Evolutionary conservation across 768 basidiomycete genomes (phyloP), one percentile per base, ranked within the genome.

Genomic region (Lactarius hengduanensis): DNA sequence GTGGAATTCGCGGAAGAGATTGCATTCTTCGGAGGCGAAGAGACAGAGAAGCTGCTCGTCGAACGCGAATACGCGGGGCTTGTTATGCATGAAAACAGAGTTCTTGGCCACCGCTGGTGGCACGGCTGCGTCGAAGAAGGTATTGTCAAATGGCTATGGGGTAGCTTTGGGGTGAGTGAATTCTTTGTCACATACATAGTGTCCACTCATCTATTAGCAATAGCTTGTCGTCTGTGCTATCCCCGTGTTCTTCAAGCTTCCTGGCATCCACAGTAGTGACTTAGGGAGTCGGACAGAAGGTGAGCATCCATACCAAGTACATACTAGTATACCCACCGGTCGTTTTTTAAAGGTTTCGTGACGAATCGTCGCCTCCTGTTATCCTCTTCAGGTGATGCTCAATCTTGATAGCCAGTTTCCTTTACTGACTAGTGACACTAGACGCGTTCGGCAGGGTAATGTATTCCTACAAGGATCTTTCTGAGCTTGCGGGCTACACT

Each of bases 141-240:
- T 2, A 88, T 99, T 54, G 89, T 98, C 72, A 98, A 99, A 78
- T 98, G 89, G 90, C 73, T 96, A 9, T 99, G 96, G 96, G 96
- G 96, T 71, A 90, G 89, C 74, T 90, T 96, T 75, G 96, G 96
- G 45, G 88, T 95, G 73, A 64, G 88, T 82, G 13, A 18, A 15
- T 38, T 45, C 13, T 55, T 11, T 61, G 28, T 53, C 50, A 32
- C 22, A 32, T 26, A 57, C 40, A 10, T 28, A 3, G 50, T 10
- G 34, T 36, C 45, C 47, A n/a, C 62, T 67, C 34, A 67, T 67
- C 26, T 40, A 22, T 26, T 50, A 16, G 41, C 26, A 30, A 30
- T 56, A 67, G 66, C 66, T 94, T 36, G 84, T 91, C 61, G 84
- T 96, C 4, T 98, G 96, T 75, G 92, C 93, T 20, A 91, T 98